Conservation (phyloP, 1,284 basidiomycete genomes). For the Ustilago sp. region DNA sequence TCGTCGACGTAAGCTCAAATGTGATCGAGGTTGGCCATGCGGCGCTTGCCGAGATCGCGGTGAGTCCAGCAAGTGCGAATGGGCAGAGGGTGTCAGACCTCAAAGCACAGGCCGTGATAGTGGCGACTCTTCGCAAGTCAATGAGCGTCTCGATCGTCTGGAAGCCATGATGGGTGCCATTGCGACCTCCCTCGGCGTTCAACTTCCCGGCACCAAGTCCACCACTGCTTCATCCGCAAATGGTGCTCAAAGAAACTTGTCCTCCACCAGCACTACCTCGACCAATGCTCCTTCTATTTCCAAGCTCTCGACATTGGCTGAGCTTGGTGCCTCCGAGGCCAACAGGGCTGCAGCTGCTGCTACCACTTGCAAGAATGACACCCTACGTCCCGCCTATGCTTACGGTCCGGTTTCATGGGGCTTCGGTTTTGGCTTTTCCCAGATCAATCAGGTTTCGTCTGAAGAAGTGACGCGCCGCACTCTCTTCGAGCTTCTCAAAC, state of each 20-base stretch:
- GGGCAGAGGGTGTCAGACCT: constrained; percentile 62
- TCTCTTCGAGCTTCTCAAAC: constrained; percentile 41
- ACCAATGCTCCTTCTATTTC: constrained; percentile 20
- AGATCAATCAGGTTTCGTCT: constrained; percentile 31
- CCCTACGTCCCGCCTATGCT: constrained; percentile 14
- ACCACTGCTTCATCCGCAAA: not conserved
- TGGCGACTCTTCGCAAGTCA: constrained; percentile 32
- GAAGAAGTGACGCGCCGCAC: constrained; percentile 41
- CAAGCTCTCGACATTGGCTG: constrained; percentile 50
- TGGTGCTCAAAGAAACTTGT: constrained; percentile 22
- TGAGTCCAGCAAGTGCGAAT: constrained; percentile 60
- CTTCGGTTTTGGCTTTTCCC: constrained; percentile 52
- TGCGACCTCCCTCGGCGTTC: constrained; percentile 41
- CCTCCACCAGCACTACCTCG: constrained; percentile 22
- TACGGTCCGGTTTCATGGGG: constrained; percentile 37
- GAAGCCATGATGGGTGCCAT: constrained; percentile 58
- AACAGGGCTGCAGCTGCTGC: constrained; percentile 36
- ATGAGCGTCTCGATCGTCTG: constrained; percentile 54
- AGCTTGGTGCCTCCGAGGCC: constrained; percentile 45
- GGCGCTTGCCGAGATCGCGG: constrained; percentile 53
- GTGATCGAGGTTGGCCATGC: constrained; percentile 58
- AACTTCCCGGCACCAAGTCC: constrained; percentile 30
- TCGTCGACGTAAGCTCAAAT: constrained; percentile 63
- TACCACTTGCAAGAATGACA: constrained; percentile 3
- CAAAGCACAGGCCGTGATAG: constrained; percentile 54